Evolutionary conservation across 2,329 filamentous ascomycete species (phyloP), one percentile per base, ranked within the genome.

Genomic region (Aureobasidium melanogenum): DNA sequence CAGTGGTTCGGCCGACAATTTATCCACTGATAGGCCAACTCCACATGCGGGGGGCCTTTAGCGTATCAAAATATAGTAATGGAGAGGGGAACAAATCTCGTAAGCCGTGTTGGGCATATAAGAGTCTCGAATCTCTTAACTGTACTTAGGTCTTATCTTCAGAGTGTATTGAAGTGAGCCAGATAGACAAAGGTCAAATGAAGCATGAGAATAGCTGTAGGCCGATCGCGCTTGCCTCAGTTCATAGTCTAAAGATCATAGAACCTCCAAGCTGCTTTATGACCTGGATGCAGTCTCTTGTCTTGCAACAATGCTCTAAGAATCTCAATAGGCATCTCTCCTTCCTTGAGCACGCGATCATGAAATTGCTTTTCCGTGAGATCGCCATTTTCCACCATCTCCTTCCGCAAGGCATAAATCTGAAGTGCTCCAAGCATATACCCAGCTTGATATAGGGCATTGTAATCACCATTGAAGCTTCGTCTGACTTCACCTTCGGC

Each of bases 401-500:
- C 81, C 14, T 75, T 71, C 1, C 82, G 71, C 62, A 86, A 67
- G 5, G 74, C 71, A 67, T 79, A 78, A 10, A 85, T 67, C 68
- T 85, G 83, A 66, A 86, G 68, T 0, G 82, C 82, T 0, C 83
- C 83, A 0, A 85, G 71, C 77, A 85, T 80, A 67, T 85, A 85
- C 0, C 79, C 82, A 0, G 80, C 80, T 69, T 85, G 83, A 64
- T 85, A 85, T 7, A 85, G 67, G 1, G 83, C 82, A 1, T 76
- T 71, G 67, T 85, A 85, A 17, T 81, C 77, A 1, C 82, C 82
- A 62, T 77, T 78, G 34, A 85, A 76, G 15, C 79, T 83, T 28
- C 83, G 71, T 17, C 82, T 74, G 0, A 86, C 82, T 68, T 85
- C 83, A 0, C 81, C 83, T 68, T 85, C 82, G 0, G 83, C 83